These are phyloP conservation scores for Scytalidium sp. DNA, from an alignment of 2,329 filamentous ascomycete species.

Conservation along the genomic window DNA sequence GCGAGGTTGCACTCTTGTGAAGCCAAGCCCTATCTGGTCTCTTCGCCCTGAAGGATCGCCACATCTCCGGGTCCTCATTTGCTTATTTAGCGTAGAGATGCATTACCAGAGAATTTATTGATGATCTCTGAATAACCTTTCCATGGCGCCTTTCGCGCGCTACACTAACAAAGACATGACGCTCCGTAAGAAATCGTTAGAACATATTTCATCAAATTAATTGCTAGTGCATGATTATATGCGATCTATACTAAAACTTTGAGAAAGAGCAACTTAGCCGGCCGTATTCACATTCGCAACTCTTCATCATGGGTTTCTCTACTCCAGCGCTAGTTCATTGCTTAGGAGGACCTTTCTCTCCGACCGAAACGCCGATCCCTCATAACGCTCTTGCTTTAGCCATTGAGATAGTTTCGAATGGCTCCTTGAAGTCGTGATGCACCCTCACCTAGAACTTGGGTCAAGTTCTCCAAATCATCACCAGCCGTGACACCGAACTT, in stretches of 20 bases:
- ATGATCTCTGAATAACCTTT: too few relatives aligned
- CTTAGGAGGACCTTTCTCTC: neutral
- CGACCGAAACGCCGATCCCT: neutral
- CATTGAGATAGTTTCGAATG: constrained; percentile 62
- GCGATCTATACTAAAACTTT: neutral
- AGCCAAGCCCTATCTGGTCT: too few relatives aligned
- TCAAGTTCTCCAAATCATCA: constrained; percentile 91
- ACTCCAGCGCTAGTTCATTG: neutral
- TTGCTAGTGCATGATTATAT: neutral
- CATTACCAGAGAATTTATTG: too few relatives aligned
- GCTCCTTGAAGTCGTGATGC: constrained; percentile 79
- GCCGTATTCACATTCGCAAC: neutral
- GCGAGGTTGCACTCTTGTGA: too few relatives aligned
- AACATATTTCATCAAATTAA: neutral
- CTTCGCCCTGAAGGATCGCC: too few relatives aligned
- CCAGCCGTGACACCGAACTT: constrained; percentile 94
- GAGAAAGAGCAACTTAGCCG: neutral
- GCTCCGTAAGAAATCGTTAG: too few relatives aligned
- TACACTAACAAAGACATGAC: too few relatives aligned
- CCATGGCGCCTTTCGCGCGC: too few relatives aligned
- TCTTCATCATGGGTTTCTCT: neutral
- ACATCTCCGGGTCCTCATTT: too few relatives aligned
- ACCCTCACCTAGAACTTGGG: constrained; percentile 79
- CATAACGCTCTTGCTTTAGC: constrained; percentile 32
- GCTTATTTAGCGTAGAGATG: too few relatives aligned